Base-by-base conservation (phyloP, 495 filamentous ascomycete species). In the Elasticomyces elasticus region DNA sequence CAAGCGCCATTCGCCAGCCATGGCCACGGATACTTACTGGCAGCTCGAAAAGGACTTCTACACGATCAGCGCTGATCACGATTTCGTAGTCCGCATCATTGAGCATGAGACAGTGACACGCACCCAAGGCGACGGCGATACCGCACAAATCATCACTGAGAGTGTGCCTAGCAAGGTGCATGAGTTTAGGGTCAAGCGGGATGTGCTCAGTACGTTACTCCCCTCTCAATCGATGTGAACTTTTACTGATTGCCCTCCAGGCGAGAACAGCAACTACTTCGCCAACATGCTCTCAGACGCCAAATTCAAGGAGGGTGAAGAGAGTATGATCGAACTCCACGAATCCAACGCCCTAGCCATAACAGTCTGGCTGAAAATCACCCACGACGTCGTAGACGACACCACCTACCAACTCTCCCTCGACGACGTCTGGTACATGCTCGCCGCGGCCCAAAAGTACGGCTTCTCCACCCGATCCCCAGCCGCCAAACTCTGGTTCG, bases 151-250 rank as follows among this genome's bases (percentile, higher is more conserved):
- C 10, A 31, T 24, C 10, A 25, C 13, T n/a, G 31, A 30, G 9
- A 43, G 49, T 12, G 48, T 20, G 25, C 28, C 49, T 1, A 17
- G n/a, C 25, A 58, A 38, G 24, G 41, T 53, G 2, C 40, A 37
- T 9, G 54, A 49, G 40, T 61, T 56, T 52, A 54, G 49, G 41
- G 58, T 61, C 1, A 23, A 28, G 15, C 53, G 58, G 13, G 42
- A 23, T 0, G 23, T 49, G 1, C 17, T 43, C 24, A 23, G 24
- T 33, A 33, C 15, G 30, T 33, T 7, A 7, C 30, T 33, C 15
- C 30, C 15, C 30, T 33, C 30, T 33, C 30, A 33, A 33, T 43
- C n/a, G n/a, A n/a, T n/a, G n/a, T n/a, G n/a, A n/a, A n/a, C n/a
- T n/a, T n/a, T n/a, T n/a, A n/a, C n/a, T n/a, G n/a, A n/a, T n/a